These are phyloP conservation scores for Backusella psychrophila DNA, from an alignment of 192 early-diverging fungal genomes.

Conservation along the genomic window DNA sequence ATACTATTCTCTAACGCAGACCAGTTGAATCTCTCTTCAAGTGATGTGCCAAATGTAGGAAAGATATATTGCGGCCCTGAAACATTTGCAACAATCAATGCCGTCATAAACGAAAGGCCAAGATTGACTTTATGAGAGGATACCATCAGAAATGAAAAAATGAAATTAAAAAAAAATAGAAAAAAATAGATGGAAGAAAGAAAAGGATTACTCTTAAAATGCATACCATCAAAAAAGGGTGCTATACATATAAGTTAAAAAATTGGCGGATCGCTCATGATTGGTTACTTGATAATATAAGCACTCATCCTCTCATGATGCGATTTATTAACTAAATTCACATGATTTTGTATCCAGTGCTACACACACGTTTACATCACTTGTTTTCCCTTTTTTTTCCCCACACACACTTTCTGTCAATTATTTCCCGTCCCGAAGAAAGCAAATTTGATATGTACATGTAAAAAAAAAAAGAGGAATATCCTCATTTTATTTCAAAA, in stretches of 20 bases:
- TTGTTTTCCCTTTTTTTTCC: background rate
- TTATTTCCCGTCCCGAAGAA: background rate
- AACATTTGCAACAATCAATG: constrained; percentile 29
- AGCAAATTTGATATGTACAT: background rate
- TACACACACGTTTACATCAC: background rate
- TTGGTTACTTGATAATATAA: background rate
- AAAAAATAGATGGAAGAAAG: background rate
- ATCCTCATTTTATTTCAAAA: background rate
- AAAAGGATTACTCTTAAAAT: background rate
- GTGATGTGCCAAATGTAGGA: constrained; percentile 22
- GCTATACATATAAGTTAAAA: background rate
- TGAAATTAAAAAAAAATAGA: background rate
- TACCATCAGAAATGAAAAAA: background rate
- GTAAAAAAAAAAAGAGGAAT: background rate
- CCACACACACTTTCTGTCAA: background rate
- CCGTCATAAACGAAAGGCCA: constrained; percentile 9
- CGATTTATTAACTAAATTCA: background rate
- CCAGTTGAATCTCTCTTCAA: constrained; percentile 24
- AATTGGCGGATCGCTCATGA: background rate
- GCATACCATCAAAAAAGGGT: background rate
- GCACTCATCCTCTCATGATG: background rate
- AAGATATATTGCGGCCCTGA: constrained; percentile 33
- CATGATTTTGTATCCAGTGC: background rate
- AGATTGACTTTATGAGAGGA: background rate
- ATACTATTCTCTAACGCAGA: constrained; percentile 26